Conservation (phyloP, 2,329 filamentous ascomycete genomes). For the Colletotrichum sp. region DNA sequence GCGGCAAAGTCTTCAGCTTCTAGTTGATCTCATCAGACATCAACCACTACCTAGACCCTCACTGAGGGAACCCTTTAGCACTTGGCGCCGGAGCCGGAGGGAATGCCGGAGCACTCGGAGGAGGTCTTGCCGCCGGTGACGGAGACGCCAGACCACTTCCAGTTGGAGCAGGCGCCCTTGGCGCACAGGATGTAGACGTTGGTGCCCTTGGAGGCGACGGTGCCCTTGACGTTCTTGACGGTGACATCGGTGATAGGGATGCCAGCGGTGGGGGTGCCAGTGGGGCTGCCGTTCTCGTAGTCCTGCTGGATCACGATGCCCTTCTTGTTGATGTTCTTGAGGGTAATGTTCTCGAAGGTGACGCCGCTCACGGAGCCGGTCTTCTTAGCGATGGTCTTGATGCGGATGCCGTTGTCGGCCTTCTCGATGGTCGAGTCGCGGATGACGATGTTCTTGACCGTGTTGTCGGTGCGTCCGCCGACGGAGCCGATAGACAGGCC, state of each 20-base stretch:
- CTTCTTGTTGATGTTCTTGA: conserved; percentile 46
- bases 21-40: not conserved
- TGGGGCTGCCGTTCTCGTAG: conserved; percentile 52
- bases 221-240: conserved; percentile 48
- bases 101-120: conserved; percentile 30
- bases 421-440: conserved; percentile 52
- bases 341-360: conserved; percentile 48
- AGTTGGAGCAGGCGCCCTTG: conserved; percentile 53
- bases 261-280: conserved; percentile 48
- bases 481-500: conserved; percentile 49
- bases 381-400: conserved; percentile 54
- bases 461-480: conserved; percentile 56
- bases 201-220: conserved; percentile 41
- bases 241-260: conserved; percentile 59
- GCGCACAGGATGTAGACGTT: conserved; percentile 61
- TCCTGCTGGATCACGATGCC: conserved; percentile 47
- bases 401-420: conserved; percentile 57
- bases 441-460: conserved; percentile 57
- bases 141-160: conserved; percentile 55
- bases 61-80: not conserved
- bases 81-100: conserved; percentile 21
- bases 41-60: not conserved
- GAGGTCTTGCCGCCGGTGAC: conserved; percentile 56
- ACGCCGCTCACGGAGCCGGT: conserved; percentile 49
- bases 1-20: not conserved